Conservation (phyloP, 768 basidiomycete genomes). For the Boletus pseudo-olivaceus region DNA sequence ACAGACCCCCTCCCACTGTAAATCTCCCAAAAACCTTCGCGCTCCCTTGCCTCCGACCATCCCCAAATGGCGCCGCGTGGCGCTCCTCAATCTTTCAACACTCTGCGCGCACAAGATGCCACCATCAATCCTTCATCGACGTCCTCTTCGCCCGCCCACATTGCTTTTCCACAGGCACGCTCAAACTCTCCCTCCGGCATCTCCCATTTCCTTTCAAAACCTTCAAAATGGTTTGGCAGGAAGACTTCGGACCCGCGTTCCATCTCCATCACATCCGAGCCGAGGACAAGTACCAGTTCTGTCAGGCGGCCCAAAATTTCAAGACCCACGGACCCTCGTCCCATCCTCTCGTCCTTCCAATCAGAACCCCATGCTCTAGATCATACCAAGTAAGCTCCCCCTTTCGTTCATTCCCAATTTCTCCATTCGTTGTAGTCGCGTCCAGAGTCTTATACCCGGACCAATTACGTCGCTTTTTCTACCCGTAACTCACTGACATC, state of each 20-base stretch:
- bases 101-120: slow-evolving; percentile 39
- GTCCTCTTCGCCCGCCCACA: slow-evolving; percentile 34
- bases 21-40: slow-evolving; percentile 8
- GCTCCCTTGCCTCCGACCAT: slow-evolving; percentile 5
- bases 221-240: slow-evolving; percentile 70
- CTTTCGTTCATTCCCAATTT: not conserved
- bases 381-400: slow-evolving; percentile 49
- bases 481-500: slow-evolving; percentile 20
- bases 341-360: slow-evolving; percentile 49
- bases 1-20: not conserved
- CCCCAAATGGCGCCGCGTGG: slow-evolving; percentile 50
- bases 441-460: not conserved
- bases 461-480: slow-evolving; percentile 5
- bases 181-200: slow-evolving; percentile 64
- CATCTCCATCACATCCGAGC: slow-evolving; percentile 39
- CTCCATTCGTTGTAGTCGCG: slow-evolving; percentile 5
- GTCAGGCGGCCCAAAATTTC: slow-evolving; percentile 76
- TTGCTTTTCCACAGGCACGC: slow-evolving; percentile 44
- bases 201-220: slow-evolving; percentile 61
- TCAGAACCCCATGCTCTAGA: slow-evolving; percentile 47
- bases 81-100: slow-evolving; percentile 35
- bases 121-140: slow-evolving; percentile 11
- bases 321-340: slow-evolving; percentile 77
- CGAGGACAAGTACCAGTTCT: slow-evolving; percentile 48
- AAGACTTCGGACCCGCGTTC: slow-evolving; percentile 53